phyloP scores from a whole-genome alignment of 2,329 filamentous ascomycete species.

The Aspergillus sp. region DNA sequence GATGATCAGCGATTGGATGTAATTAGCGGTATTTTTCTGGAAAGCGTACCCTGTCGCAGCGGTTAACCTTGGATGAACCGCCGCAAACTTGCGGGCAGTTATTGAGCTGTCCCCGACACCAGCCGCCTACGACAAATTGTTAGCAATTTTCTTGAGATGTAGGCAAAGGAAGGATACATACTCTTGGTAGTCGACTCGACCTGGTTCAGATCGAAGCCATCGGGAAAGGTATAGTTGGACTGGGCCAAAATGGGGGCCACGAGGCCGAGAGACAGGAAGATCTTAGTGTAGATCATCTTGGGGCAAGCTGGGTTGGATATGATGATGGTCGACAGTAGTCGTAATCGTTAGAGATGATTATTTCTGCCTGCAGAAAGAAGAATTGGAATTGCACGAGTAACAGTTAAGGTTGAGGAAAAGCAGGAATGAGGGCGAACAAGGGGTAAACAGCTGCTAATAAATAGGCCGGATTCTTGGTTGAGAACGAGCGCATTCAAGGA shows the following conservation, averaged over 20 bases:
- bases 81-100: constrained; percentile 62
- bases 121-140: constrained; percentile 41
- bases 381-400: constrained; percentile 2
- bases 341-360: constrained; percentile 1
- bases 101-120: constrained; percentile 61
- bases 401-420: neutral
- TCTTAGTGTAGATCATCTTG: constrained; percentile 9
- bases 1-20: neutral
- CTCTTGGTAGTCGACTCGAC: constrained; percentile 4
- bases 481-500: constrained; percentile 1
- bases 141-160: neutral
- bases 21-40: neutral
- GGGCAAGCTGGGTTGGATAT: neutral
- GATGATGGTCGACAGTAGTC: neutral
- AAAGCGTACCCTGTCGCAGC: constrained; percentile 56
- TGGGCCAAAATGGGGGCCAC: constrained; percentile 9
- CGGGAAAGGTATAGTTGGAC: constrained; percentile 14
- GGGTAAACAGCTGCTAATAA: constrained; percentile 1
- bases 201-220: constrained; percentile 9
- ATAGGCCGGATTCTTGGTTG: neutral
- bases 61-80: constrained; percentile 50
- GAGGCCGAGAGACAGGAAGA: constrained; percentile 5
- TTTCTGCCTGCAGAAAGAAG: constrained; percentile 7
- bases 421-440: neutral
- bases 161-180: neutral